A percentile compares a stretch with the other conserved stretches of the same genome.
Evolutionary conservation across 768 basidiomycete species (phyloP).

Genomic region (Lactarius hengduanensis): DNA sequence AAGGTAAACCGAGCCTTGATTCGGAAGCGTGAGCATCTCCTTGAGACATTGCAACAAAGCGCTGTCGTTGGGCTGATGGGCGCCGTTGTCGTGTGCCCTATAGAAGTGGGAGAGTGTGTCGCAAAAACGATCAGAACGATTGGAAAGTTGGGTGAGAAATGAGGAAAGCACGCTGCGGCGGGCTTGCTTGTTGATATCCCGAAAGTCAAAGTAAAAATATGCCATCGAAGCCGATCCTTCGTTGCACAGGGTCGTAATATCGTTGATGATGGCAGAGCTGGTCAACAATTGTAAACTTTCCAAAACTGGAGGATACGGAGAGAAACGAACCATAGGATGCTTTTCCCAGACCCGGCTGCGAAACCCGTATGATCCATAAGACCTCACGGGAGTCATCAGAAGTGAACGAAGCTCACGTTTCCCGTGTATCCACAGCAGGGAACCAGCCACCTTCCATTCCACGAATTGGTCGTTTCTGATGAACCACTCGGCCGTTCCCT

Average conservation of each 20-base stretch:
- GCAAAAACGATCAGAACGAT: not conserved
- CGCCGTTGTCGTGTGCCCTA: not conserved
- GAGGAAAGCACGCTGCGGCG: not conserved
- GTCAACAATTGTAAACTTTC: not conserved
- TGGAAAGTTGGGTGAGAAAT: not conserved
- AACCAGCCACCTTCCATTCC: not conserved
- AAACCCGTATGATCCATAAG: not conserved
- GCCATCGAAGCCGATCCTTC: not conserved
- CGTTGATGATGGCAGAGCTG: not conserved
- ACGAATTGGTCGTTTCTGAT: not conserved
- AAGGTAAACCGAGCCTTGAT: not conserved
- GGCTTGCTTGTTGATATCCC: not conserved
- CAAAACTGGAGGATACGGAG: not conserved
- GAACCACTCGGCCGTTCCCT: not conserved
- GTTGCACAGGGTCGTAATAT: not conserved
- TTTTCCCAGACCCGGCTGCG: not conserved
- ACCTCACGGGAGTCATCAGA: not conserved
- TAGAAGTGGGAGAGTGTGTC: not conserved
- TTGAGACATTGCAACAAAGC: not conserved
- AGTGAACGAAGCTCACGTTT: not conserved
- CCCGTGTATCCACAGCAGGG: not conserved
- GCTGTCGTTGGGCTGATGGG: not conserved
- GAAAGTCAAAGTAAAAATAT: not conserved
- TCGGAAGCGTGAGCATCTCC: not conserved
- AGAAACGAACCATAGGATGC: not conserved